phyloP scores from a whole-genome alignment of 495 filamentous ascomycete species.

The Neurospora tetraspora region DNA sequence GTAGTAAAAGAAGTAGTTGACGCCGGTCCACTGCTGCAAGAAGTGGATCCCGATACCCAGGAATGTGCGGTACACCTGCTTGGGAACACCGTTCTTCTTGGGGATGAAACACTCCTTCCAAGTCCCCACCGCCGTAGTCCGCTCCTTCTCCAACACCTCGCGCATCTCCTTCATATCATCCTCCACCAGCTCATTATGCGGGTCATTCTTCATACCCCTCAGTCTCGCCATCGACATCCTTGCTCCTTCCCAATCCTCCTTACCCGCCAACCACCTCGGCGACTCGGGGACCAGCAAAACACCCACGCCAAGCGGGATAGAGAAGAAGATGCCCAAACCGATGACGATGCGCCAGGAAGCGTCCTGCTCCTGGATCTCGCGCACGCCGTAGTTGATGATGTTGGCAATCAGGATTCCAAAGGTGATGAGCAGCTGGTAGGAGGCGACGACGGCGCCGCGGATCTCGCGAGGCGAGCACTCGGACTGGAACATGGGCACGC shows the following conservation, averaged over 20 bases:
- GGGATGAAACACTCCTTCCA: conserved; percentile 53
- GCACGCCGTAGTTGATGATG: conserved; percentile 51
- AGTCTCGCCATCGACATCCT: conserved; percentile 51
- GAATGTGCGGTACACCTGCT: conserved; percentile 57
- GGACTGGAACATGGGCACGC: conserved; percentile 54
- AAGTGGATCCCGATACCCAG: conserved; percentile 60
- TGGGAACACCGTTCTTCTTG: conserved; percentile 31
- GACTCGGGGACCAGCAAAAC: conserved; percentile 54
- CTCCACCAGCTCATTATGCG: conserved; percentile 48
- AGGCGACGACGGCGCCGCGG: conserved; percentile 47
- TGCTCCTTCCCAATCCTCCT: conserved; percentile 46
- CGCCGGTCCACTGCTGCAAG: conserved; percentile 54
- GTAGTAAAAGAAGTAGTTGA: conserved; percentile 51
- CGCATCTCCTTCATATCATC: conserved; percentile 61
- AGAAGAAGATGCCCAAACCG: conserved; percentile 59
- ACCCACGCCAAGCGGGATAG: conserved; percentile 51
- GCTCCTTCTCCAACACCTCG: conserved; percentile 49
- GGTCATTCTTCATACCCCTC: conserved; percentile 47
- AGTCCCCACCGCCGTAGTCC: conserved; percentile 34
- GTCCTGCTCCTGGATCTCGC: conserved; percentile 34
- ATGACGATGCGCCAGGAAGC: conserved; percentile 62
- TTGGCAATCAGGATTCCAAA: conserved; percentile 67
- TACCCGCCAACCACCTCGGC: conserved; percentile 48
- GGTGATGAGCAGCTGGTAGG: conserved; percentile 73
- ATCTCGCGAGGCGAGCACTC: conserved; percentile 47